A percentile compares a stretch with the other conserved stretches of the same genome.
Conservation (phyloP, 2,329 filamentous ascomycete species). For the Colletotrichum tabaci region DNA sequence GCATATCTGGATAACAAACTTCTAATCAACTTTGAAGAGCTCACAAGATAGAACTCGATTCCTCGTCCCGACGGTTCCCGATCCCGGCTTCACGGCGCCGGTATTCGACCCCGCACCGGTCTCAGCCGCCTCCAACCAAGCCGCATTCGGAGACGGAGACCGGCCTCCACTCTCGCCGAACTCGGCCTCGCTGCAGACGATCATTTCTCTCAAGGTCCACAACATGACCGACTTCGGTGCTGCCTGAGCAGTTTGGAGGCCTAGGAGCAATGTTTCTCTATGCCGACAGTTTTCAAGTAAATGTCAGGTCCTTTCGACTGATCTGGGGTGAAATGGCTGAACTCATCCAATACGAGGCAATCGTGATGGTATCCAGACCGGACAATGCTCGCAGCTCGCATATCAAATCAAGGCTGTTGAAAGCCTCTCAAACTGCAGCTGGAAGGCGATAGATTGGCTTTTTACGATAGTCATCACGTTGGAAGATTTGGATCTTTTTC, state of each 20-base stretch:
- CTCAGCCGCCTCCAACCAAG: neutral
- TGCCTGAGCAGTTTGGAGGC: neutral
- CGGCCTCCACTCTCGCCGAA: slow-evolving; percentile 16
- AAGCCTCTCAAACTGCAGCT: neutral
- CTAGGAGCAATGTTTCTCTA: neutral
- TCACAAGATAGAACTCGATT: neutral
- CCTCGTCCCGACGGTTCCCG: neutral
- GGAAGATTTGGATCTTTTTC: neutral
- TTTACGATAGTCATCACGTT: neutral
- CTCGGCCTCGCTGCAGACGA: slow-evolving; percentile 12
- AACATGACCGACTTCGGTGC: slow-evolving; percentile 1
- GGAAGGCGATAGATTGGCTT: too few relatives aligned
- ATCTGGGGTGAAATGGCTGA: too few relatives aligned
- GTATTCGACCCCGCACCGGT: slow-evolving; percentile 1
- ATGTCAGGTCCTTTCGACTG: too few relatives aligned
- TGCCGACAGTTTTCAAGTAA: too few relatives aligned
- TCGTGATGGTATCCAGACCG: too few relatives aligned
- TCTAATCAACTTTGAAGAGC: neutral
- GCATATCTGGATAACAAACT: neutral
- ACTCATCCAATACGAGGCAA: too few relatives aligned
- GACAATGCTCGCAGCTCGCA: neutral
- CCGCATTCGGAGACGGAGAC: slow-evolving; percentile 6
- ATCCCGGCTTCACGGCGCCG: neutral
- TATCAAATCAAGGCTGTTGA: neutral
- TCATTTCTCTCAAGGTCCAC: slow-evolving; percentile 11